phyloP scores from a whole-genome alignment of 768 basidiomycete genomes.

The Chlorophyllum brunneum region DNA sequence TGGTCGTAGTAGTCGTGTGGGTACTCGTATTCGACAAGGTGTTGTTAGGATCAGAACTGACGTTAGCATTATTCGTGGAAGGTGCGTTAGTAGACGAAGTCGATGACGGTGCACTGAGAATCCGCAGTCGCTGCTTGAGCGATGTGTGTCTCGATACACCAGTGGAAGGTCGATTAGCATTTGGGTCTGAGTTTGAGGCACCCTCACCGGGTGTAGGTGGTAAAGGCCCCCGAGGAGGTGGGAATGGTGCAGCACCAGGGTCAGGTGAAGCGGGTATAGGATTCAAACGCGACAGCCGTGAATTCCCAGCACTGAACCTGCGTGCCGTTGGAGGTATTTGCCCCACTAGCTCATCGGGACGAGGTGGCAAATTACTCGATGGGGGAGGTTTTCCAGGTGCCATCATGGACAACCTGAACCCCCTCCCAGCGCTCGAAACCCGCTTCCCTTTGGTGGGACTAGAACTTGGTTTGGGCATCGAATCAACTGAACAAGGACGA shows the following conservation, averaged over 20 bases:
- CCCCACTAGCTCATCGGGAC: constrained; percentile 54
- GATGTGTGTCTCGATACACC: constrained; percentile 35
- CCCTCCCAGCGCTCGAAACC: constrained; percentile 53
- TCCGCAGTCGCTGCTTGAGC: constrained; percentile 62
- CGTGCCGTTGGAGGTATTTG: constrained; percentile 18
- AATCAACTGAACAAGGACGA: constrained; percentile 19
- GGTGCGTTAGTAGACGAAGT: constrained; percentile 19
- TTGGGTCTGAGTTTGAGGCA: constrained; percentile 16
- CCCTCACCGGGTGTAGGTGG: constrained; percentile 20
- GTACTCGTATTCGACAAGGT: not conserved
- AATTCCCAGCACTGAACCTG: constrained; percentile 31
- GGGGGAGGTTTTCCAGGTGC: constrained; percentile 62
- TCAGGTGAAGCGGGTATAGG: constrained; percentile 46
- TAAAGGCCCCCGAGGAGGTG: constrained; percentile 42
- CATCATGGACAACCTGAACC: constrained; percentile 53
- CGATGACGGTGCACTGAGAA: constrained; percentile 56
- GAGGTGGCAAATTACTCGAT: constrained; percentile 54
- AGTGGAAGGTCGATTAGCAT: constrained; percentile 6
- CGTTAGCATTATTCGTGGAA: constrained; percentile 20
- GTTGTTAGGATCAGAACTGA: constrained; percentile 22
- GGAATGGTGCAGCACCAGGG: constrained; percentile 29
- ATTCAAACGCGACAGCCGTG: constrained; percentile 22
- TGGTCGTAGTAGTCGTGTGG: constrained; percentile 14
- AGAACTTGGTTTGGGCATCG: constrained; percentile 6
- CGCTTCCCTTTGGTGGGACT: constrained; percentile 36